Evolutionary conservation across 139 green algal genomes (phyloP), one percentile per base, ranked within the genome.

Genomic region (Nannochloris sp.): DNA sequence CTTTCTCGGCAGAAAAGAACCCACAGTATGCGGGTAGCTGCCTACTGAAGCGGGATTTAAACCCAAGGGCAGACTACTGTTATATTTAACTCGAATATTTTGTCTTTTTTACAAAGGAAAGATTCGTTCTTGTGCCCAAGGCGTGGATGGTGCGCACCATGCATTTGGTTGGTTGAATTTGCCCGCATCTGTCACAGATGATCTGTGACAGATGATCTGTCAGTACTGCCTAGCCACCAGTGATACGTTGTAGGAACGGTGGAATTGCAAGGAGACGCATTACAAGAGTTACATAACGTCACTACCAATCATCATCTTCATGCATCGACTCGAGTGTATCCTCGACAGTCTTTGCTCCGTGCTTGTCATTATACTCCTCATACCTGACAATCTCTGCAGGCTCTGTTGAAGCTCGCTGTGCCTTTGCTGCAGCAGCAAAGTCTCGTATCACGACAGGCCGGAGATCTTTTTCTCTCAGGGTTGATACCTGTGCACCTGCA

Each of bases 331-430:
- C 44, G 3, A 58, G 45, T 4, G 4, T 36, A 1, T 46, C 23
- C 9, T 49, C 59, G 33, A 50, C 20, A 26, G 67, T 69, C 33
- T 63, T 87, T n/a, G 90, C 87, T 1, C 90, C 90, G 59, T 95
- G 89, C 48, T 77, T 81, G 9, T 67, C 60, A 59, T 96, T 85
- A 67, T 96, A 97, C 37, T 77, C 61, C 37, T 87, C 73, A 67
- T 95, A 95, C 13, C 88, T 86, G 60, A 71, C 59, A 4, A 96
- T 71, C 59, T 97, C 89, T 1, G 55, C 61, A 0, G 77, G 66
- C 36, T 84, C 73, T 40, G 95, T 89, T 6, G 65, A 79, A 2
- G 82, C 78, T 64, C 84, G 81, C 67, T 92, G 83, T 1, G 80
- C 84, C 20, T 72, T 67, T 1, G 76, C 63, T 10, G 85, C 85